Percentiles rank a stretch among this genome's conserved stretches.
These are phyloP conservation scores for Neurospora sp. DNA, from an alignment of 495 filamentous ascomycete species.

Conservation along the genomic window DNA sequence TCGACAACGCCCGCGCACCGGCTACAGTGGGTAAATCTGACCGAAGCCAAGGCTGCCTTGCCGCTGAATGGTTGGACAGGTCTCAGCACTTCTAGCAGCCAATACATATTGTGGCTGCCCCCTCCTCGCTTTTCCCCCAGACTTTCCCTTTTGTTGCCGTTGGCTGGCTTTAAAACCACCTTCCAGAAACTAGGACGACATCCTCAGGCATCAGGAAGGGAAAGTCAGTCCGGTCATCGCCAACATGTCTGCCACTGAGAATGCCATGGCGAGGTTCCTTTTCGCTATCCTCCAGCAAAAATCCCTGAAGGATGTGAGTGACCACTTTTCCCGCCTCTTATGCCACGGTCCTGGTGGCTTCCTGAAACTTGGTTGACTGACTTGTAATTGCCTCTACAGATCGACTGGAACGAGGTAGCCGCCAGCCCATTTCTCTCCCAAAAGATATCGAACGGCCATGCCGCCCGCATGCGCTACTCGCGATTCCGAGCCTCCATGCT, in stretches of 20 bases:
- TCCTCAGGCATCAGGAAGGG: background rate
- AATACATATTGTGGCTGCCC: constrained; percentile 18
- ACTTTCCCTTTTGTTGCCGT: constrained; percentile 10
- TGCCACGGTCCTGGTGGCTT: background rate
- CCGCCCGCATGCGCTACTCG: constrained; percentile 71
- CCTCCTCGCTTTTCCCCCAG: constrained; percentile 1
- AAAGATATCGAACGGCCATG: constrained; percentile 69
- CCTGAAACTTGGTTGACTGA: background rate
- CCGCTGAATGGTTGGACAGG: background rate
- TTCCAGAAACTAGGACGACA: background rate
- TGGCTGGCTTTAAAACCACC: constrained; percentile 15
- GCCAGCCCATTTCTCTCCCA: constrained; percentile 37
- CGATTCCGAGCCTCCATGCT: constrained; percentile 47
- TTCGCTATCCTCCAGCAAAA: constrained; percentile 70
- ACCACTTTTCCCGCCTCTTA: background rate
- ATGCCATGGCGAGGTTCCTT: constrained; percentile 50
- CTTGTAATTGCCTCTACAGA: constrained; percentile 29
- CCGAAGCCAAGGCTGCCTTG: constrained; percentile 13
- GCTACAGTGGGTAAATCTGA: constrained; percentile 16
- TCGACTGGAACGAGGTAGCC: constrained; percentile 67
- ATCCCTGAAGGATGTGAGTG: constrained; percentile 58
- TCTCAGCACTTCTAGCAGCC: constrained; percentile 2
- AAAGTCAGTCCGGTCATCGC: background rate
- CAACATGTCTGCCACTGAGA: constrained; percentile 41
- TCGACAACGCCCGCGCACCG: constrained; percentile 1